Conservation (phyloP, 2,329 filamentous ascomycete species). For the Fusarium aywerte region DNA sequence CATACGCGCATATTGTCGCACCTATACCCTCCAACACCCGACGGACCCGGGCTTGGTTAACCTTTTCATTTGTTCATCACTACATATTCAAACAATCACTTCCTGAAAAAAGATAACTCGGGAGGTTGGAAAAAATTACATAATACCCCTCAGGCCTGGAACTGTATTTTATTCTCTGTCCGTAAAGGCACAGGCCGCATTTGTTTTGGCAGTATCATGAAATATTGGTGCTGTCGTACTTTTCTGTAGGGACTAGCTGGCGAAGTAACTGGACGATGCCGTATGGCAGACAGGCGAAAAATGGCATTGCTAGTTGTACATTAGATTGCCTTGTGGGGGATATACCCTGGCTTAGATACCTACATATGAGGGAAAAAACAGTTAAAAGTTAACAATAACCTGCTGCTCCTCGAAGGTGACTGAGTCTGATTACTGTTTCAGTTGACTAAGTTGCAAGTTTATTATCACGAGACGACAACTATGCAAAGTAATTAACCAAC, state of each 20-base stretch:
- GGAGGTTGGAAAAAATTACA: slow-evolving; percentile 40
- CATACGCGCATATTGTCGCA: slow-evolving; percentile 43
- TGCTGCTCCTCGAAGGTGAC: slow-evolving; percentile 4
- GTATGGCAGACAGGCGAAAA: slow-evolving; percentile 32
- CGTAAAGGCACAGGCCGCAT: slow-evolving; percentile 30
- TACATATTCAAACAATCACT: slow-evolving; percentile 40
- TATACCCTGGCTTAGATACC: slow-evolving; percentile 39
- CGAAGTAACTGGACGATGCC: slow-evolving; percentile 23
- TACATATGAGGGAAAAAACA: slow-evolving; percentile 47
- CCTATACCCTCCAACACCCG: slow-evolving; percentile 42
- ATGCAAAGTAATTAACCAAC: not conserved
- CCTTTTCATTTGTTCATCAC: slow-evolving; percentile 40
- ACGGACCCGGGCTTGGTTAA: slow-evolving; percentile 28
- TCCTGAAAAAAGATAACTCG: slow-evolving; percentile 14
- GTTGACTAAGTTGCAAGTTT: not conserved
- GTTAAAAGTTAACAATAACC: slow-evolving; percentile 44
- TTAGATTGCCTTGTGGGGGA: slow-evolving; percentile 28
- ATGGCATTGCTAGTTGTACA: slow-evolving; percentile 43
- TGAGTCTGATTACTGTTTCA: not conserved
- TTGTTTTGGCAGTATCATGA: slow-evolving; percentile 40
- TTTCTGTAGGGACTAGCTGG: slow-evolving; percentile 46
- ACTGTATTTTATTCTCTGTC: slow-evolving; percentile 28
- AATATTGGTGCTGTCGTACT: slow-evolving; percentile 42
- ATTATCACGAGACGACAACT: not conserved
- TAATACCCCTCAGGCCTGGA: slow-evolving; percentile 39